Base-by-base conservation (phyloP, 2,329 filamentous ascomycete genomes). In the Ophiostoma populinum region DNA sequence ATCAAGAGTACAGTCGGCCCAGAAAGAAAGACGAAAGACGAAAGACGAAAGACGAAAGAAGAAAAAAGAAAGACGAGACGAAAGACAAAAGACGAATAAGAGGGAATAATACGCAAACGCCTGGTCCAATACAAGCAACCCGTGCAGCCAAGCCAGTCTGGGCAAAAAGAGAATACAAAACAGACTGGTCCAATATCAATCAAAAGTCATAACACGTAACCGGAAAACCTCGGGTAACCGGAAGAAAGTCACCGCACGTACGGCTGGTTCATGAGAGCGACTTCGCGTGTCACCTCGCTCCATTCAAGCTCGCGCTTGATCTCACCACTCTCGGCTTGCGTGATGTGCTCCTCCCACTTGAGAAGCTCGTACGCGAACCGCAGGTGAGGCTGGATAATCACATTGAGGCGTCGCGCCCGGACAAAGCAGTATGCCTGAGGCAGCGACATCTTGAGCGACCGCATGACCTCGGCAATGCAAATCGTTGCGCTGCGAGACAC, bases 401-500 rank as follows among this genome's bases (percentile, higher is more conserved):
- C 90, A 50, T 98, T 98, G 32, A 98, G 63, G 41, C 90, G 69
- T 35, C 90, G 71, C 15, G 90, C 90, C 21, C 90, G 76, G 24
- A 98, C 90, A 54, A 87, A 95, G 54, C 90, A 95, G 55, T 98
- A 98, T 40, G 90, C 90, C 37, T 81, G 70, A 10, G 90, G 85
- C 47, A 95, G 87, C 1, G 83, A 90, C 44, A 94, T 59, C 16
- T 72, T 65, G 46, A 83, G 56, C 18, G 77, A 65, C 24, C 77
- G 75, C 90, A 98, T 98, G 24, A 95, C 83, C 55, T 95, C 86
- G n/a, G 90, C 90, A 48, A 98, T 98, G 53, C 90, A 95, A 42
- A 98, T 94, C 2, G 87, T 98, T 10, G 90, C 90, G 42, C 83
- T 93, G 34, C 90, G 73, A 34, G 86, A 94, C 36, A 98, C 90